phyloP scores from a whole-genome alignment of 164 flowering plant genomes.

The Cinnamomum micranthum region DNA sequence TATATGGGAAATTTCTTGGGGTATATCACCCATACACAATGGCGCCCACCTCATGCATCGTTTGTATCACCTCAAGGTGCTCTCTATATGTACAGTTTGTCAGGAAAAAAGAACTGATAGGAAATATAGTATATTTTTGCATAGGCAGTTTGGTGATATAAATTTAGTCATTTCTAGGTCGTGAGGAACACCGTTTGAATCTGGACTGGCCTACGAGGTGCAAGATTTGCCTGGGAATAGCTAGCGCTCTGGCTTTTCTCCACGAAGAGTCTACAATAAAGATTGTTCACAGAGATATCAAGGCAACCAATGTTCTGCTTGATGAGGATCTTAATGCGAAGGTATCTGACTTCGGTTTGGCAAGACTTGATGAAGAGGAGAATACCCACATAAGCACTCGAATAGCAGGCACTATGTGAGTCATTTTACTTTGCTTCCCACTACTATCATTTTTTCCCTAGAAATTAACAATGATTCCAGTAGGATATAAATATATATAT shows the following conservation, averaged over 20 bases:
- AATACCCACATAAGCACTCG: conserved; percentile 63
- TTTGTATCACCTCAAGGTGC: background rate
- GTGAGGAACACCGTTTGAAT: conserved; percentile 25
- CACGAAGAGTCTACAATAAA: conserved; percentile 67
- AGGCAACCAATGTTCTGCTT: conserved; percentile 58
- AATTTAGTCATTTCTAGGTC: conserved; percentile 22
- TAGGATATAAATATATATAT: background rate
- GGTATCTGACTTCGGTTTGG: conserved; percentile 72
- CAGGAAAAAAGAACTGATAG: background rate
- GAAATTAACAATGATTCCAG: background rate
- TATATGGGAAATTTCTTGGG: background rate
- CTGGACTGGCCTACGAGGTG: conserved; percentile 61
- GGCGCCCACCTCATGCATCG: background rate
- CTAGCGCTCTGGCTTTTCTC: conserved; percentile 54
- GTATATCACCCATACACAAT: background rate
- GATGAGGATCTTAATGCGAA: conserved; percentile 51
- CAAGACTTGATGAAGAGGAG: conserved; percentile 62
- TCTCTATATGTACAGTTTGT: background rate
- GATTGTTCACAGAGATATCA: conserved; percentile 72
- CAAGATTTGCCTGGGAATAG: conserved; percentile 51
- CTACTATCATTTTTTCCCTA: background rate
- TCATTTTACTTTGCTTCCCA: background rate
- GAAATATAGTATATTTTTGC: background rate
- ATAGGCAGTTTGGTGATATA: background rate
- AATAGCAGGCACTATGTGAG: conserved; percentile 67